Percentiles rank a stretch among this genome's conserved stretches.
phyloP scores from a whole-genome alignment of 352 stramenopile species.

The Phytopythium litorale region DNA sequence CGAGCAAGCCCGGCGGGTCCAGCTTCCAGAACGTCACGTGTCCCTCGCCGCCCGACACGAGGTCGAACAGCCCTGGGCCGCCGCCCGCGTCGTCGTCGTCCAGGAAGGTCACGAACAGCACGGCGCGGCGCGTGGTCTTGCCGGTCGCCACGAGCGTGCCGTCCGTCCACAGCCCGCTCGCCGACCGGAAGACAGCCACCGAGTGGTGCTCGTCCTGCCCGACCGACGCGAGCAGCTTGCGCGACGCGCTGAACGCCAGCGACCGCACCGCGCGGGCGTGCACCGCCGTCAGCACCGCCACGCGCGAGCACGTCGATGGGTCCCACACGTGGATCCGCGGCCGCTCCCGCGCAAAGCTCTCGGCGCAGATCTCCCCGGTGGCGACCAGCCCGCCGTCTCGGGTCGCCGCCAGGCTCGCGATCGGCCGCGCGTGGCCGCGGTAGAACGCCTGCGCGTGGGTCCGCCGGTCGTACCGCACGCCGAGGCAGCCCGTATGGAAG shows the following conservation, averaged over 20 bases:
- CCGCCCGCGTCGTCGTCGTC: slow-evolving; percentile 38
- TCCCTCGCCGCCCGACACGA: slow-evolving; percentile 61
- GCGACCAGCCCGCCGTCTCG: slow-evolving; percentile 56
- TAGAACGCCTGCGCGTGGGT: slow-evolving; percentile 73
- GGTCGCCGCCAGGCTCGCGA: slow-evolving; percentile 45
- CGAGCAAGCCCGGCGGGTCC: slow-evolving; percentile 40
- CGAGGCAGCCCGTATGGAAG: slow-evolving; percentile 54
- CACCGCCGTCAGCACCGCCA: slow-evolving; percentile 55
- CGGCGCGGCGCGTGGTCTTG: slow-evolving; percentile 42
- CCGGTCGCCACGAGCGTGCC: slow-evolving; percentile 43
- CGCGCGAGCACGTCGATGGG: slow-evolving; percentile 41
- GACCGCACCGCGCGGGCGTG: slow-evolving; percentile 67
- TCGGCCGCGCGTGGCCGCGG: slow-evolving; percentile 43
- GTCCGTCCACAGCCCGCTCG: slow-evolving; percentile 60
- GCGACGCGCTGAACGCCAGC: slow-evolving; percentile 50
- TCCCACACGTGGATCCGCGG: slow-evolving; percentile 79
- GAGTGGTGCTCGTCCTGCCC: slow-evolving; percentile 78
- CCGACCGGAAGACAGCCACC: slow-evolving; percentile 60
- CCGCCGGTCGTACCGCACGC: slow-evolving; percentile 69
- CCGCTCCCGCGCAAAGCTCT: slow-evolving; percentile 45
- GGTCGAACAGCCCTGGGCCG: slow-evolving; percentile 26
- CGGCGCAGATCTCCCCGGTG: slow-evolving; percentile 66
- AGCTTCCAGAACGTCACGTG: slow-evolving; percentile 76
- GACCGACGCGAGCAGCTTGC: slow-evolving; percentile 50
- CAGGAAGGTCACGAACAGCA: slow-evolving; percentile 62